Evolutionary conservation across 2,329 filamentous ascomycete genomes (phyloP), one percentile per base, ranked within the genome.

Genomic region (Nemania diffusa): DNA sequence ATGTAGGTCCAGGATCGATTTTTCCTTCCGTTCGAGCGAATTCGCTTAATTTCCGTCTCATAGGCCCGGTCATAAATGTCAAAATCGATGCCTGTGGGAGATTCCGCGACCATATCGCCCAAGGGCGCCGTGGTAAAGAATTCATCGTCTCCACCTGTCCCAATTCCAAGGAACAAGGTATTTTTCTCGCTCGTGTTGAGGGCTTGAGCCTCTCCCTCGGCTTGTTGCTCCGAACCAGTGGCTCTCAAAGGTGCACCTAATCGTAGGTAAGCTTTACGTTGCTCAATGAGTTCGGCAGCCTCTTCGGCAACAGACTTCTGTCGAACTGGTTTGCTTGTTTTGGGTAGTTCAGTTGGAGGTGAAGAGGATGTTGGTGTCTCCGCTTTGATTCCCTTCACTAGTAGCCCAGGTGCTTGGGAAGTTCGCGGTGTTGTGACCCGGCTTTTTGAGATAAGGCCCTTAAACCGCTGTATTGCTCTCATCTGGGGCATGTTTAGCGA

Each of bases 1-100:
- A 85, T 76, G 71, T 85, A 88, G 57, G 87, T 75, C 52, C 69
- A 78, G 15, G 80, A 79, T 15, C 82, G 81, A 22, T 65, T 68
- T 20, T 76, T 77, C 40, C 72, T 73, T 58, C 78, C 77, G 52
- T 80, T 75, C 17, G 79, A 76, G 26, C 80, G 77, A 65, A 79
- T 82, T 29, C 81, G 74, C 72, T 79, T 81, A 73, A 97, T 95
- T 80, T 97, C 93, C 68, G 92, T 88, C 75, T 92, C 89, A 77
- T 97, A 97, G 0, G 95, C 95, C 0, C 87, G 88, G 78, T 97
- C 93, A 78, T 97, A 97, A 65, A 98, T 91, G 75, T 96, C 90
- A 73, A 93, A 93, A 67, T 97, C 93, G 5, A 92, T 92, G 1
- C 90, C 91, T 0, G 91, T 91, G 2, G 95, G 95, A 1, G 92